Conservation (phyloP, 768 basidiomycete genomes). For the Leccinum rimulosum region DNA sequence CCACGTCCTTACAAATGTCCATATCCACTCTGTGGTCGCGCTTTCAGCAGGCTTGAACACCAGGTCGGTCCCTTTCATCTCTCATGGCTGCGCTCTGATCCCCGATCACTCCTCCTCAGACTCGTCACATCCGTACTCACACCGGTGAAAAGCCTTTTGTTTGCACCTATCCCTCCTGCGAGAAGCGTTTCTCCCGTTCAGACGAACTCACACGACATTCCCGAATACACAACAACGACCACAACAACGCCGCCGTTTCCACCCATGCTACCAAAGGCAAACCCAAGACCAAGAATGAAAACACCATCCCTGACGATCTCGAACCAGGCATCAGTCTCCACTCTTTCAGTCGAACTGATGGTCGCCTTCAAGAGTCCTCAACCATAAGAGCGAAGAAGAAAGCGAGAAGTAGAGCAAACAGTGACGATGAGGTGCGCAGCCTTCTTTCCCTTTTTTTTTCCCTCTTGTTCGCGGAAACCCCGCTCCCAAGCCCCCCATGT, state of each 20-base stretch:
- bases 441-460: not conserved
- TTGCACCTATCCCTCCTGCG: conserved; percentile 91
- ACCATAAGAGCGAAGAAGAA: conserved; percentile 63
- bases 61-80: conserved; percentile 54
- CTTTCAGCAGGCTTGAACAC: conserved; percentile 95
- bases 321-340: conserved; percentile 28
- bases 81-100: conserved; percentile 14
- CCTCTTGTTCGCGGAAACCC: not conserved
- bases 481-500: conserved; percentile 14
- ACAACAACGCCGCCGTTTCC: conserved; percentile 24
- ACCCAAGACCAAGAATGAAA: conserved; percentile 31
- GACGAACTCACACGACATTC: conserved; percentile 97
- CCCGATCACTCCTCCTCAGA: conserved; percentile 46
- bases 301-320: conserved; percentile 23
- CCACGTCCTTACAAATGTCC: conserved; percentile 96
- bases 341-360: conserved; percentile 20
- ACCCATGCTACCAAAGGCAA: conserved; percentile 25
- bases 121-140: conserved; percentile 96
- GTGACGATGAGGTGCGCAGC: conserved; percentile 77
- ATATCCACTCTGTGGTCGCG: conserved; percentile 84
- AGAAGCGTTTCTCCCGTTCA: conserved; percentile 97
- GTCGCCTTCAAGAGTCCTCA: conserved; percentile 23
- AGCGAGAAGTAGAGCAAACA: conserved; percentile 73
- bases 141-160: conserved; percentile 97
- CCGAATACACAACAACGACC: conserved; percentile 81